Percentiles rank a stretch among this genome's conserved stretches.
phyloP scores from a whole-genome alignment of 202 grass and related monocot genomes.

The Cymbopogon flexuosus region DNA sequence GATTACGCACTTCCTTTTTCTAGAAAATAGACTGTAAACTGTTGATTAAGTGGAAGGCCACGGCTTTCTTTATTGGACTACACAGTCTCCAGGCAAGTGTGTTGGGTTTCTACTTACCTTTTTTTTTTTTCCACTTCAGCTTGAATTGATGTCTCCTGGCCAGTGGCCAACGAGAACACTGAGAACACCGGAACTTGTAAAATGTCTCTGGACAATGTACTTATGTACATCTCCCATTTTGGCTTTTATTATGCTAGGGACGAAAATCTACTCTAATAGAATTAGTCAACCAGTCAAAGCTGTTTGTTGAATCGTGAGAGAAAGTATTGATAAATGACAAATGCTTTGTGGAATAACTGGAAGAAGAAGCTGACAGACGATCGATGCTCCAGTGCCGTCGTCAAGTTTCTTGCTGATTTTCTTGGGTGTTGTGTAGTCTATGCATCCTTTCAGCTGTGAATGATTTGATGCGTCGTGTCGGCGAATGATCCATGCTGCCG shows the following conservation, averaged over 20 bases:
- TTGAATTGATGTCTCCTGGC: too few species aligned
- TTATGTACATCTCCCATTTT: too few species aligned
- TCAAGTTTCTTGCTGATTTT: neutral
- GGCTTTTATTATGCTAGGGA: neutral
- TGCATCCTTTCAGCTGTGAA: neutral
- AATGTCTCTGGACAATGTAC: neutral
- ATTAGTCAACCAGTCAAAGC: neutral
- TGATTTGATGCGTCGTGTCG: neutral
- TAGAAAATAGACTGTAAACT: too few species aligned
- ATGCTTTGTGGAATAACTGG: slow-evolving; percentile 10
- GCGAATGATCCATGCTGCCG: neutral
- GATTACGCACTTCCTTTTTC: neutral
- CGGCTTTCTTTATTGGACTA: too few species aligned
- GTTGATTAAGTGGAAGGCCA: neutral
- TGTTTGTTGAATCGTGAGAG: neutral
- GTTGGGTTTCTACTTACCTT: too few species aligned
- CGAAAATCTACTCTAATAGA: neutral
- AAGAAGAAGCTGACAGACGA: neutral
- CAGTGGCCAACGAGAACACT: neutral
- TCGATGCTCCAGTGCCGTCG: neutral
- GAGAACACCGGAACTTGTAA: neutral
- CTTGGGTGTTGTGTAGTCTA: neutral
- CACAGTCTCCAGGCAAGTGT: too few species aligned
- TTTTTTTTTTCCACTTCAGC: neutral
- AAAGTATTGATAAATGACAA: neutral